phyloP scores from a whole-genome alignment of 768 basidiomycete species.

The Agaricus subrufescens region DNA sequence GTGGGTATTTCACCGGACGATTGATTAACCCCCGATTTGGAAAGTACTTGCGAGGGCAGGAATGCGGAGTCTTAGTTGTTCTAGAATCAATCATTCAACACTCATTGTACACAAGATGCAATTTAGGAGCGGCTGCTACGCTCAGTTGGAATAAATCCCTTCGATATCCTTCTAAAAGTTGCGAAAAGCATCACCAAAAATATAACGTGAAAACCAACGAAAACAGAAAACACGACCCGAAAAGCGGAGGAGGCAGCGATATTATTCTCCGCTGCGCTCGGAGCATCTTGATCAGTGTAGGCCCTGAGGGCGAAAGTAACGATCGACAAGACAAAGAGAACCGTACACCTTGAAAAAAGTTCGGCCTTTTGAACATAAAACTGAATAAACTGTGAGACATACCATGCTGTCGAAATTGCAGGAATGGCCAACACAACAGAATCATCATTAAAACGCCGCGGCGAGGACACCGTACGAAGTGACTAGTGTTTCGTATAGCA shows the following conservation, averaged over 20 bases:
- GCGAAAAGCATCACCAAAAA: background rate
- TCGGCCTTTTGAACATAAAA: background rate
- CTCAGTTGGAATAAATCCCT: background rate
- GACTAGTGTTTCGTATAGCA: background rate
- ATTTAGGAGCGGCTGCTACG: background rate
- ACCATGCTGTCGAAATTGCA: slow-evolving; percentile 8
- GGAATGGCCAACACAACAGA: slow-evolving; percentile 1
- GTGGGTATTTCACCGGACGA: background rate
- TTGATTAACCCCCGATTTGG: background rate
- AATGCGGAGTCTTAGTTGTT: background rate
- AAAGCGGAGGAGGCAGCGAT: background rate
- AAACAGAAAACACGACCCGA: background rate
- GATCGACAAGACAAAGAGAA: slow-evolving; percentile 2
- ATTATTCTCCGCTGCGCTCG: background rate
- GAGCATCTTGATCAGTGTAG: background rate
- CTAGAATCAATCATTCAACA: background rate
- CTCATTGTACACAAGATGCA: background rate
- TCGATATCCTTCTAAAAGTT: slow-evolving; percentile 2
- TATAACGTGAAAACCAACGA: background rate
- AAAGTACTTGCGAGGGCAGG: background rate
- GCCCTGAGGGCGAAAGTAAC: background rate
- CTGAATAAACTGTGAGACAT: background rate
- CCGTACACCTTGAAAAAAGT: background rate
- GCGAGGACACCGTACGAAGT: background rate
- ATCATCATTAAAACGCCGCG: background rate